Conservation (phyloP, 1,139 yeast species). For the Chernovozyma aurita region DNA sequence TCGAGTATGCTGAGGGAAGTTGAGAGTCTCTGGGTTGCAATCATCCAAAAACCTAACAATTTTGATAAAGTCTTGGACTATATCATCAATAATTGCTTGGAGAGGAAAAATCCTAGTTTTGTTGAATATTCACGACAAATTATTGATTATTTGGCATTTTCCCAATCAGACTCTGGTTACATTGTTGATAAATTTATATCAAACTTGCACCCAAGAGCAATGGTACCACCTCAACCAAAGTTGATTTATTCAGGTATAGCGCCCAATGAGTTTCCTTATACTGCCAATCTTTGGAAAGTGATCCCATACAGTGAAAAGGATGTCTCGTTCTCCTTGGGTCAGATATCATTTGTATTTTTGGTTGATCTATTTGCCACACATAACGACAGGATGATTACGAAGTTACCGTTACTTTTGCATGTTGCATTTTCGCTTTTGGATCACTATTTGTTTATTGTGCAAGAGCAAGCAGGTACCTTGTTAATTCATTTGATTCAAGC, state of each 20-base stretch:
- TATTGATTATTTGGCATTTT: slow-evolving; percentile 63
- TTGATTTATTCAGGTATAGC: slow-evolving; percentile 4
- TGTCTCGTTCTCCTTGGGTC: slow-evolving; percentile 82
- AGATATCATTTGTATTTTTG: slow-evolving; percentile 75
- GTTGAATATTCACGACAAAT: slow-evolving; percentile 80
- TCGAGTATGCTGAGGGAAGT: slow-evolving; percentile 76
- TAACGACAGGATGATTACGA: slow-evolving; percentile 48
- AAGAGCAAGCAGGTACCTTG: slow-evolving; percentile 77
- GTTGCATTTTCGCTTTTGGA: slow-evolving; percentile 76
- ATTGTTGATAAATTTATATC: slow-evolving; percentile 62
- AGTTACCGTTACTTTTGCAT: slow-evolving; percentile 78
- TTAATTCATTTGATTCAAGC: slow-evolving; percentile 70
- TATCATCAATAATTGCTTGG: slow-evolving; percentile 63
- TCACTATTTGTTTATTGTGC: slow-evolving; percentile 79
- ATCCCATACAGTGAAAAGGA: slow-evolving; percentile 62
- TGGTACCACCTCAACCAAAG: slow-evolving; percentile 66
- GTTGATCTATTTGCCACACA: slow-evolving; percentile 73
- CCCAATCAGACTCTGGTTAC: slow-evolving; percentile 53
- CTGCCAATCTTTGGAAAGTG: slow-evolving; percentile 63
- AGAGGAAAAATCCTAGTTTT: slow-evolving; percentile 66
- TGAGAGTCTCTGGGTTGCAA: slow-evolving; percentile 92
- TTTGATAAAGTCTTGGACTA: slow-evolving; percentile 71
- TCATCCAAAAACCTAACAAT: slow-evolving; percentile 68
- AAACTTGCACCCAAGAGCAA: slow-evolving; percentile 75
- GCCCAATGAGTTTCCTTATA: slow-evolving; percentile 50